phyloP scores from a whole-genome alignment of 352 stramenopile species.

The Globisporangium okanoganense region DNA sequence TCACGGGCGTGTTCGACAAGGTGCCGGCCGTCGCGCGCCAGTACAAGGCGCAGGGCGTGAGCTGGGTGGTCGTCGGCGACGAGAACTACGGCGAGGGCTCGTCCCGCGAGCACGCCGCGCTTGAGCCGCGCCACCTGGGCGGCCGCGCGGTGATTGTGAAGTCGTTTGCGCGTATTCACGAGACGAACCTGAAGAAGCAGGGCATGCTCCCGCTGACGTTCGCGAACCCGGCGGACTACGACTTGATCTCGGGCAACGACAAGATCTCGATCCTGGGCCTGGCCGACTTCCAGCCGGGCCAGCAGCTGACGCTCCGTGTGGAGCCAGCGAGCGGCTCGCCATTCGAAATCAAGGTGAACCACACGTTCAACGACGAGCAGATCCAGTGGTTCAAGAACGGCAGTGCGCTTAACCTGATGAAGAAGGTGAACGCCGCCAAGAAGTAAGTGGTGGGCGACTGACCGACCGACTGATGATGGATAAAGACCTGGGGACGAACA shows the following conservation, averaged over 20 bases:
- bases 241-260: conserved; percentile 90
- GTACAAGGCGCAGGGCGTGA: conserved; percentile 89
- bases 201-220: conserved; percentile 93
- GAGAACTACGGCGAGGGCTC: conserved; percentile 94
- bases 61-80: conserved; percentile 91
- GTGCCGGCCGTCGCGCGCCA: conserved; percentile 85
- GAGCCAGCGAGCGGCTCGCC: conserved; percentile 51
- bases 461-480: neutral
- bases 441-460: conserved; percentile 9
- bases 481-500: conserved; percentile 3
- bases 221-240: conserved; percentile 90
- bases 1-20: conserved; percentile 85
- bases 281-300: conserved; percentile 78
- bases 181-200: conserved; percentile 96
- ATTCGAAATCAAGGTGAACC: conserved; percentile 91
- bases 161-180: conserved; percentile 93
- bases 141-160: conserved; percentile 90
- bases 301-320: conserved; percentile 84
- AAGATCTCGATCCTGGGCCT: conserved; percentile 90
- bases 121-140: conserved; percentile 90
- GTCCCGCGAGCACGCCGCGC: conserved; percentile 90
- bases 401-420: conserved; percentile 94
- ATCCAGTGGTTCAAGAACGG: conserved; percentile 95
- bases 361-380: conserved; percentile 95
- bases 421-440: conserved; percentile 75